These are phyloP conservation scores for Perkinsus chesapeaki DNA, from an alignment of 169 alveolate species.

Conservation along the genomic window DNA sequence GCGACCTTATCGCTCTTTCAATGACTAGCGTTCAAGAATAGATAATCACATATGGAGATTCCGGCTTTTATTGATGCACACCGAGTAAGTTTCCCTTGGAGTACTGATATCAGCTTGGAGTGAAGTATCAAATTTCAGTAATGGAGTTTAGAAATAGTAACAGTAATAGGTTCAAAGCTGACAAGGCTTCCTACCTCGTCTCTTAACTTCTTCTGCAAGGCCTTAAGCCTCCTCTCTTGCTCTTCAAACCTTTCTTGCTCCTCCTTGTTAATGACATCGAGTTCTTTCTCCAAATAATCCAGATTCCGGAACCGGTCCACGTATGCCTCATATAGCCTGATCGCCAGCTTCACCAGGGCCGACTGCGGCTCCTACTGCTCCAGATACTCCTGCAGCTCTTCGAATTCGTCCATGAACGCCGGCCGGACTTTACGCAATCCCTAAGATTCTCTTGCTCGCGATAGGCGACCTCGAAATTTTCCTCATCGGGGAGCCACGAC, in stretches of 20 bases:
- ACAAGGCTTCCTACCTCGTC: conserved; percentile 14
- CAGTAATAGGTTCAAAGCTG: too few relatives aligned
- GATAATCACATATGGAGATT: too few relatives aligned
- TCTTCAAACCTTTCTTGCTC: conserved; percentile 40
- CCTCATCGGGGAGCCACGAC: too few relatives aligned
- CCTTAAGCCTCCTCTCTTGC: conserved; percentile 18
- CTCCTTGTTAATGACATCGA: conserved; percentile 46
- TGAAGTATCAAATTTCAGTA: too few relatives aligned
- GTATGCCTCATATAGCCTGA: conserved; percentile 46
- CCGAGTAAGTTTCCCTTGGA: too few relatives aligned
- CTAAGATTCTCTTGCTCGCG: too few relatives aligned
- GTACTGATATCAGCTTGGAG: too few relatives aligned
- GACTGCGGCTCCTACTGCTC: neutral
- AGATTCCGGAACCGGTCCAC: conserved; percentile 64
- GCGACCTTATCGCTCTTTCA: too few relatives aligned
- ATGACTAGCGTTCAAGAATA: too few relatives aligned
- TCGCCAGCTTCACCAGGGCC: conserved; percentile 48
- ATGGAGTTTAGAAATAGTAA: too few relatives aligned
- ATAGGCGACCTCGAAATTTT: too few relatives aligned
- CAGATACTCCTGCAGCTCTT: conserved; percentile 38
- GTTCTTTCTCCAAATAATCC: conserved; percentile 58
- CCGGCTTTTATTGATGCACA: too few relatives aligned
- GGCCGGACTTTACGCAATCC: conserved; percentile 65
- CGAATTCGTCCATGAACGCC: conserved; percentile 71
- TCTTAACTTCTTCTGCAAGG: conserved; percentile 22